Percentiles rank a stretch among this genome's conserved stretches.
phyloP scores from a whole-genome alignment of 106 monocot genomes.

The Dactylorhiza incarnata region DNA sequence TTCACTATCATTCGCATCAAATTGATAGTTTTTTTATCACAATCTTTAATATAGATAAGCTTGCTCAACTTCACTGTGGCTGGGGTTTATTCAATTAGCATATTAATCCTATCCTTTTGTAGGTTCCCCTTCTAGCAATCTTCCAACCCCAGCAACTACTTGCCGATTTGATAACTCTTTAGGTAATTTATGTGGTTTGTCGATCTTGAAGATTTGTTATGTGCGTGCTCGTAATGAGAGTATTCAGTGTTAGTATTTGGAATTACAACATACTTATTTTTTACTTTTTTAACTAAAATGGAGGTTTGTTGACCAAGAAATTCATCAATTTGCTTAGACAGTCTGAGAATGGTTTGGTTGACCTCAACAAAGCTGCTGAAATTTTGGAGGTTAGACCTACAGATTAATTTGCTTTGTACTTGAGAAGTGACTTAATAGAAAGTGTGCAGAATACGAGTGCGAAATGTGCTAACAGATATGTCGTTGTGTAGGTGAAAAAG shows the following conservation, averaged over 20 bases:
- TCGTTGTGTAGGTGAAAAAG: conserved; percentile 64
- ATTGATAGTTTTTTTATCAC: neutral
- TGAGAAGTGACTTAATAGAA: neutral
- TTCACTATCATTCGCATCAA: neutral
- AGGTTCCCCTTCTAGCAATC: conserved; percentile 72
- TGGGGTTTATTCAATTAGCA: neutral
- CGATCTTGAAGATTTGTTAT: neutral
- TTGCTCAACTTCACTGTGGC: neutral
- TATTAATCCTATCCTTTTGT: conserved; percentile 9
- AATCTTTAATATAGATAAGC: neutral
- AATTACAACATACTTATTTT: neutral
- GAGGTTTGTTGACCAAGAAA: conserved; percentile 81
- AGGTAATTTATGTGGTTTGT: conserved; percentile 38
- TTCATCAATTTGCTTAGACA: conserved; percentile 75
- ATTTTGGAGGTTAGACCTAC: conserved; percentile 51
- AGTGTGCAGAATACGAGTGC: neutral
- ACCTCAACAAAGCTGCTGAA: conserved; percentile 91
- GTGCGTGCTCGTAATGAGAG: neutral
- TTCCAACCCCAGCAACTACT: conserved; percentile 41
- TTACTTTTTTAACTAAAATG: conserved; percentile 7
- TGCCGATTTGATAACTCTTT: conserved; percentile 88
- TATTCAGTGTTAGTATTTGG: neutral
- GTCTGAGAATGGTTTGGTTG: conserved; percentile 83
- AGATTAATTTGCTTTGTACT: neutral
- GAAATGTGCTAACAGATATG: neutral